These are phyloP conservation scores for Boeremia lycopersici DNA, from an alignment of 2,329 filamentous ascomycete species.

Conservation along the genomic window DNA sequence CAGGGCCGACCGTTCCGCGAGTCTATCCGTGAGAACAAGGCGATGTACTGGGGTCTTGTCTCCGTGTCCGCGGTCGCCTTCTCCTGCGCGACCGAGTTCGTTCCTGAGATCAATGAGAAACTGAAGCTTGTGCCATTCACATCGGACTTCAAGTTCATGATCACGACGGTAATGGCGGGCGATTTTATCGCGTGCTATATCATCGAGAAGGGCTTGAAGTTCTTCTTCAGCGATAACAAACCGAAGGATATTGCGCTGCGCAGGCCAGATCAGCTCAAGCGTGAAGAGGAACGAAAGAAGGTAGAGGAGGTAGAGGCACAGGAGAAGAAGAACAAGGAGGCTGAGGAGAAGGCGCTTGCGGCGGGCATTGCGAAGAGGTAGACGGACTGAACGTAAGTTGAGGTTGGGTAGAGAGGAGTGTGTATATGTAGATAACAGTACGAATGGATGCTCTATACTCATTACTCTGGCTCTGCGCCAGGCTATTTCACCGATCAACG, in stretches of 20 bases:
- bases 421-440: not conserved
- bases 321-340: conserved; percentile 41
- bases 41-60: conserved; percentile 97
- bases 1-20: conserved; percentile 98
- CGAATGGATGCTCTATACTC: no score
- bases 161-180: conserved; percentile 82
- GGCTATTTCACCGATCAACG: no score
- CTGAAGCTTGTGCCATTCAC: conserved; percentile 92
- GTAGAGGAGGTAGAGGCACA: conserved; percentile 55
- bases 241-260: conserved; percentile 92
- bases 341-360: conserved; percentile 33
- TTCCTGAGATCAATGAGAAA: conserved; percentile 92
- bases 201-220: conserved; percentile 86
- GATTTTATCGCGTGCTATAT: conserved; percentile 88
- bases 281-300: conserved; percentile 72
- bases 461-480: no score
- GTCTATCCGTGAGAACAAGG: conserved; percentile 90
- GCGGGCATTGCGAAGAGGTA: conserved; percentile 13
- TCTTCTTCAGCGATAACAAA: conserved; percentile 84
- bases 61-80: conserved; percentile 90
- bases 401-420: not conserved
- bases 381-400: not conserved
- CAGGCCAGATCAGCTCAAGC: conserved; percentile 81
- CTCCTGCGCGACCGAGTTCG: conserved; percentile 90
- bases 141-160: conserved; percentile 83